Conservation (phyloP, 2,329 filamentous ascomycete genomes). For the Pyrenophora graminea region DNA sequence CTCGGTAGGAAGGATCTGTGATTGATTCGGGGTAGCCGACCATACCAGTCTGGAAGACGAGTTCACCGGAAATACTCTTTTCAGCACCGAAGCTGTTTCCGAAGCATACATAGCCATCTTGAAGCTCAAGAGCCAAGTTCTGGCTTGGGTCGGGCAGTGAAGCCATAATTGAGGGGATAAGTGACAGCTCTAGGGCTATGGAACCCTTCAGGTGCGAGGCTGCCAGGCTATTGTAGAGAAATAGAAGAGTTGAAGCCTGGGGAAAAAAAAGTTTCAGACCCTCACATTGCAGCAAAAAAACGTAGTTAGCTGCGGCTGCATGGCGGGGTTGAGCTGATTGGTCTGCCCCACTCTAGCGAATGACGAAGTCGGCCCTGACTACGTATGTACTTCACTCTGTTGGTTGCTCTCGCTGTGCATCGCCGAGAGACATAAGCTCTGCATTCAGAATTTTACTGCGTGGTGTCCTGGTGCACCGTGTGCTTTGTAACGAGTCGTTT, state of each 20-base stretch:
- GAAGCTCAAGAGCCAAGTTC: constrained; percentile 84
- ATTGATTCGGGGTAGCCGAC: constrained; percentile 96
- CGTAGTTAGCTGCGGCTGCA: constrained; percentile 13
- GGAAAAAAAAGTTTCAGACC: constrained; percentile 23
- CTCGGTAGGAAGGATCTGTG: constrained; percentile 84
- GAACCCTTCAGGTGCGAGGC: constrained; percentile 38
- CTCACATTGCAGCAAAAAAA: constrained; percentile 8
- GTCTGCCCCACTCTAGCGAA: constrained; percentile 13
- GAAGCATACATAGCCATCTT: constrained; percentile 88
- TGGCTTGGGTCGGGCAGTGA: constrained; percentile 50
- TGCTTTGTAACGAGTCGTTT: no score
- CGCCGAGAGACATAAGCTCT: constrained; percentile 1
- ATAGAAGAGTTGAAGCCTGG: constrained; percentile 21
- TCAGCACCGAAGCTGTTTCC: constrained; percentile 95
- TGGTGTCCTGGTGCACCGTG: neutral
- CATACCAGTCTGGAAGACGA: constrained; percentile 99
- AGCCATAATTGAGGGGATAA: constrained; percentile 37
- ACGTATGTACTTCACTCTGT: no score
- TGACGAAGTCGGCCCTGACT: constrained; percentile 1
- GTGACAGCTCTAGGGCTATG: constrained; percentile 42
- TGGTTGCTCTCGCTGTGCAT: constrained; percentile 1
- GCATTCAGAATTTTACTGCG: neutral
- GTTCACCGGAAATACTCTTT: constrained; percentile 92
- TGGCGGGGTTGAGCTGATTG: constrained; percentile 21
- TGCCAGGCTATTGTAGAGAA: constrained; percentile 36